phyloP scores from a whole-genome alignment of 192 early-diverging fungal genomes.

The Coemansia erecta region DNA sequence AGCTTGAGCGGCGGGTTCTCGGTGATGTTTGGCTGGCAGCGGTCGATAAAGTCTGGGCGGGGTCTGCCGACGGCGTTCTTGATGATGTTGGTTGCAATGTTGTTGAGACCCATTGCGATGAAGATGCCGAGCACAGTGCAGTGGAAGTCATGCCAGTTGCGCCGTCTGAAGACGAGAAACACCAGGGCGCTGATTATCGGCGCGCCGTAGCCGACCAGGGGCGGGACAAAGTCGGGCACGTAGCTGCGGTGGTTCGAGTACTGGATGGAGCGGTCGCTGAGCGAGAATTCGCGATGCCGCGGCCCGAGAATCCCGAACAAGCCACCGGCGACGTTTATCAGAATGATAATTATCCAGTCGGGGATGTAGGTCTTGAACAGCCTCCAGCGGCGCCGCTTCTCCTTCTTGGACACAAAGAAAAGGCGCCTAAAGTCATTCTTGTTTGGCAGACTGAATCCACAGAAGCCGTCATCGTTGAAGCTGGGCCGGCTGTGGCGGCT shows the following conservation, averaged over 20 bases:
- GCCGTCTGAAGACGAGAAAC: constrained; percentile 37
- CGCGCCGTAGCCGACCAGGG: constrained; percentile 36
- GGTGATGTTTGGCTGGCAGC: constrained; percentile 34
- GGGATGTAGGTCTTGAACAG: constrained; percentile 42
- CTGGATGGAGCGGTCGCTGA: constrained; percentile 64
- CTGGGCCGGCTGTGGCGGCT: neutral
- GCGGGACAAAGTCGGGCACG: constrained; percentile 45
- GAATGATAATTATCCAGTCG: constrained; percentile 59
- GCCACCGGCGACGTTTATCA: constrained; percentile 58
- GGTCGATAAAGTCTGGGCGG: constrained; percentile 65
- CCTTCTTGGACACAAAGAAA: constrained; percentile 15
- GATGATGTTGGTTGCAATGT: constrained; percentile 48
- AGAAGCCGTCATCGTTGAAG: constrained; percentile 3
- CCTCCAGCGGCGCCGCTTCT: constrained; percentile 25
- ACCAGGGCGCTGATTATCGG: constrained; percentile 35
- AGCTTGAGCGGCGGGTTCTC: constrained; percentile 58
- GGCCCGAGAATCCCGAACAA: constrained; percentile 57
- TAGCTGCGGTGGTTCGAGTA: constrained; percentile 52
- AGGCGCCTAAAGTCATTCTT: constrained; percentile 21
- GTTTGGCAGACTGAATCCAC: constrained; percentile 21
- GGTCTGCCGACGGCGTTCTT: constrained; percentile 59
- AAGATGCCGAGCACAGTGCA: constrained; percentile 47
- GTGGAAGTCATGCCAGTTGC: constrained; percentile 54
- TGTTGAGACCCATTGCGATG: constrained; percentile 50
- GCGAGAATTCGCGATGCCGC: constrained; percentile 67